A percentile compares a stretch with the other conserved stretches of the same genome.
These are phyloP conservation scores for Cryptosporidium felis DNA, from an alignment of 169 alveolate genomes.

Conservation along the genomic window DNA sequence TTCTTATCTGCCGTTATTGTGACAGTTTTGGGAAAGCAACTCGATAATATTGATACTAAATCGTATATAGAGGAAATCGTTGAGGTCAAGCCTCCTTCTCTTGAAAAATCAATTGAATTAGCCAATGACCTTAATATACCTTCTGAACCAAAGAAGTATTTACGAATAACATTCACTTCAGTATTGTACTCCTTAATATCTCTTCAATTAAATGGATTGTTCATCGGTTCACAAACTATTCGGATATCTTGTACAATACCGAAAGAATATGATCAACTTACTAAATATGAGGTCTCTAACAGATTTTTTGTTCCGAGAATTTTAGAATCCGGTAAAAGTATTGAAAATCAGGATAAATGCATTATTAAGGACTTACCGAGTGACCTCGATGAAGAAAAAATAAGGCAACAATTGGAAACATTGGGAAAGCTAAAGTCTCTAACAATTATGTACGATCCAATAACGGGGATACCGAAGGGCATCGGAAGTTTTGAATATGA, in stretches of 20 bases:
- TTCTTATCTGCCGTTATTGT: constrained; percentile 13
- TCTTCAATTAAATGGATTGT: constrained; percentile 19
- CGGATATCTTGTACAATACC: constrained; percentile 34
- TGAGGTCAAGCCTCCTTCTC: not conserved
- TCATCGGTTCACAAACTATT: not conserved
- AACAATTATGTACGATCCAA: constrained; percentile 42
- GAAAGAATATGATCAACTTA: not conserved
- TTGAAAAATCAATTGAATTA: not conserved
- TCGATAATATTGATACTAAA: not conserved
- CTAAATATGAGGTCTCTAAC: not conserved
- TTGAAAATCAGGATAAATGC: constrained; percentile 7
- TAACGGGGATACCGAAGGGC: constrained; percentile 53
- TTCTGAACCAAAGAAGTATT: not conserved
- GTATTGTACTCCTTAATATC: constrained; percentile 5
- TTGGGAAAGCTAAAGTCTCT: constrained; percentile 31
- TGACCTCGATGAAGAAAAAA: constrained; percentile 24
- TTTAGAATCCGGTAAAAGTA: not conserved
- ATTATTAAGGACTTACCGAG: constrained; percentile 28
- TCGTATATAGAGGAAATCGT: not conserved
- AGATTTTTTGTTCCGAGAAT: constrained; percentile 23
- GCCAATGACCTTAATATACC: not conserved
- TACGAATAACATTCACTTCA: constrained; percentile 16
- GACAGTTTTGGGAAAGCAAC: constrained; percentile 1
- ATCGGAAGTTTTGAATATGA: constrained; percentile 56
- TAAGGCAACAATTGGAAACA: constrained; percentile 20